phyloP scores from a whole-genome alignment of 805 yeast species.

The Wickerhamiella azyma region DNA sequence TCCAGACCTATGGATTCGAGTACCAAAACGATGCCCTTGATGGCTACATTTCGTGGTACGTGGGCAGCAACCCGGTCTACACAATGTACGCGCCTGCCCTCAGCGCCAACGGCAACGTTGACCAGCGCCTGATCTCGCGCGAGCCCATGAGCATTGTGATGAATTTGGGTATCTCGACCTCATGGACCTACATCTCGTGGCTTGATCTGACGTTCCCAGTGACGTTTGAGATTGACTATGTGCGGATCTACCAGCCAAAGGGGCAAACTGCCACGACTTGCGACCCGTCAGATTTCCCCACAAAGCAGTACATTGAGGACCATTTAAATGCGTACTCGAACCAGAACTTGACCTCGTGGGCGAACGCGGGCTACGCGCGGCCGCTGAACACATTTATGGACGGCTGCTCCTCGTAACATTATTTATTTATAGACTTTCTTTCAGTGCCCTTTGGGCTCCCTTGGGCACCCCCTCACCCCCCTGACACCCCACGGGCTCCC shows the following conservation, averaged over 20 bases:
- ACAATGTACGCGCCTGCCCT: conserved; percentile 62
- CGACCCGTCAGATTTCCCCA: conserved; percentile 79
- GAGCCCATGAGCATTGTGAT: conserved; percentile 88
- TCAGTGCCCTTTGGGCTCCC: too few relatives aligned
- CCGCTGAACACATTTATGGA: conserved; percentile 54
- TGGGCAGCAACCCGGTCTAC: conserved; percentile 66
- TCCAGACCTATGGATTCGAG: conserved; percentile 68
- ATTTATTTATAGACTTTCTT: neutral
- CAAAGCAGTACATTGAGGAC: conserved; percentile 60
- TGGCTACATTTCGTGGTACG: conserved; percentile 78
- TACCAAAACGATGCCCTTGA: conserved; percentile 51
- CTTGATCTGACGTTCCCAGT: conserved; percentile 61
- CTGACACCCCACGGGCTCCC: too few relatives aligned
- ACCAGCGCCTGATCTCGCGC: conserved; percentile 63
- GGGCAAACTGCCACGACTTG: conserved; percentile 52
- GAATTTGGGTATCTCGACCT: conserved; percentile 81
- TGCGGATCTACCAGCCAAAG: conserved; percentile 80
- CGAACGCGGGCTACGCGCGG: conserved; percentile 50
- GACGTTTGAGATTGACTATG: conserved; percentile 65
- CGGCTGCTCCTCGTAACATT: conserved; percentile 25
- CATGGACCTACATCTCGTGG: conserved; percentile 95
- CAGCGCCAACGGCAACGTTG: conserved; percentile 84
- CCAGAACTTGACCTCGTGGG: conserved; percentile 63
- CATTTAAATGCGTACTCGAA: conserved; percentile 61
- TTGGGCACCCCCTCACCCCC: too few relatives aligned